Evolutionary conservation across 495 filamentous ascomycete genomes (phyloP).

Genomic region (Acidomyces sp.): DNA sequence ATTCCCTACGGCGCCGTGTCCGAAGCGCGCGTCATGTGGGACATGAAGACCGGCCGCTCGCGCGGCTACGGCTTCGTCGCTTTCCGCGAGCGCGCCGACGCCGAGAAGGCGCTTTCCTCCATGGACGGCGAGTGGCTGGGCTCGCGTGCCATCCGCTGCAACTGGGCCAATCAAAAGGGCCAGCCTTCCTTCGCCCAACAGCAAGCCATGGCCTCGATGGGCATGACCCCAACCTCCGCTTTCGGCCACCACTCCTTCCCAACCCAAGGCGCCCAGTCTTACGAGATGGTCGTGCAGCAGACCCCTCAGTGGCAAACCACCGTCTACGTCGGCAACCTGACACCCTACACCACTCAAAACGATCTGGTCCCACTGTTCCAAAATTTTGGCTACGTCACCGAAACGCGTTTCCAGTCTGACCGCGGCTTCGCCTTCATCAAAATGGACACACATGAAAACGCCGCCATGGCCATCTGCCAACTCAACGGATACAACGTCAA

Average conservation of each 20-base stretch:
- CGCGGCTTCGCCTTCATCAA: constrained; percentile 98
- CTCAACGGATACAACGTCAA: constrained; percentile 96
- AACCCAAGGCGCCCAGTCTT: constrained; percentile 90
- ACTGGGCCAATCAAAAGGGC: constrained; percentile 99
- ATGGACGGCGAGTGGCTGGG: constrained; percentile 99
- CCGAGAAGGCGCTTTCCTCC: constrained; percentile 87
- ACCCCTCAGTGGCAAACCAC: constrained; percentile 99
- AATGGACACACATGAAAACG: constrained; percentile 98
- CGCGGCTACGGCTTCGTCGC: constrained; percentile 97
- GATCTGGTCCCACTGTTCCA: constrained; percentile 94
- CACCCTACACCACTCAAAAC: constrained; percentile 91
- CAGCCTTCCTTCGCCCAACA: constrained; percentile 97
- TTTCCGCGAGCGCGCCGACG: constrained; percentile 86
- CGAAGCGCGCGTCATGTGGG: constrained; percentile 99
- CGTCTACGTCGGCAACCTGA: constrained; percentile 95
- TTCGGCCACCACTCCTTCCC: constrained; percentile 98
- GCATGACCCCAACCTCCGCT: constrained; percentile 93
- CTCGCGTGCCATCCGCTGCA: constrained; percentile 95
- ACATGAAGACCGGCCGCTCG: constrained; percentile 98
- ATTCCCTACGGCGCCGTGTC: constrained; percentile 93
- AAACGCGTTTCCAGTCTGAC: constrained; percentile 95
- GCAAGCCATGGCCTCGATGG: constrained; percentile 92
- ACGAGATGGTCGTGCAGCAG: constrained; percentile 93
- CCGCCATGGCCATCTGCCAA: constrained; percentile 96
- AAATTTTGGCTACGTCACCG: constrained; percentile 94